A percentile compares a stretch with the other conserved stretches of the same genome.
phyloP scores from a whole-genome alignment of 1,284 basidiomycete genomes.

The Pulchroboletus neoregius region DNA sequence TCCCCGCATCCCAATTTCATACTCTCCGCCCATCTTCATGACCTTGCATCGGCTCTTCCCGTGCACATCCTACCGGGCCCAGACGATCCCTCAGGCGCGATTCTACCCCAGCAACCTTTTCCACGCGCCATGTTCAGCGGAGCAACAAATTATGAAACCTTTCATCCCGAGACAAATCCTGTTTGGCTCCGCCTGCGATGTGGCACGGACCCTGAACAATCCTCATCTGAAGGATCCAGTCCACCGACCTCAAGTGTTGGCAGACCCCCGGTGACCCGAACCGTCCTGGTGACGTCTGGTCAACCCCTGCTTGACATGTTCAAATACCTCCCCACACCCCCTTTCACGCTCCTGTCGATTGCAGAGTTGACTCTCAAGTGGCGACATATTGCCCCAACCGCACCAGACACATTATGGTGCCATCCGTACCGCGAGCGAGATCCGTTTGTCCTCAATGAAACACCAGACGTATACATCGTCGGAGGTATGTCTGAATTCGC shows the following conservation, averaged over 20 bases:
- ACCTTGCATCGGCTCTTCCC: conserved; percentile 69
- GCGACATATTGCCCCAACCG: conserved; percentile 96
- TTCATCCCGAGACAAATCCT: conserved; percentile 87
- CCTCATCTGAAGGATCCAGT: conserved; percentile 10
- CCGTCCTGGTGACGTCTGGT: conserved; percentile 80
- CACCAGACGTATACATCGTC: conserved; percentile 89
- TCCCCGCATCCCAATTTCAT: conserved; percentile 70
- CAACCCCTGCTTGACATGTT: conserved; percentile 94
- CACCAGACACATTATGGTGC: conserved; percentile 98
- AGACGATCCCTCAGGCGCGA: conserved; percentile 81
- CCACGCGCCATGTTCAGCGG: conserved; percentile 89
- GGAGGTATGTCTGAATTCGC: conserved; percentile 87
- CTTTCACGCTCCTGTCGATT: conserved; percentile 66
- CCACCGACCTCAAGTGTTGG: conserved; percentile 12
- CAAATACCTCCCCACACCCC: conserved; percentile 79
- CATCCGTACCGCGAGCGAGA: conserved; percentile 89
- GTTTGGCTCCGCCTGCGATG: conserved; percentile 68
- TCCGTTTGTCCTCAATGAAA: conserved; percentile 83
- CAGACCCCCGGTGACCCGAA: conserved; percentile 37
- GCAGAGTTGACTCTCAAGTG: conserved; percentile 82
- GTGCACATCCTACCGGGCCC: conserved; percentile 85
- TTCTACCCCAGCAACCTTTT: conserved; percentile 91
- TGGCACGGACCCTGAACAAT: conserved; percentile 23
- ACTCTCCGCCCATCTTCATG: conserved; percentile 69
- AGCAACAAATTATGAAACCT: conserved; percentile 58